A percentile compares a stretch with the other conserved stretches of the same genome.
Conservation (phyloP, 2,329 filamentous ascomycete species). For the Tolypocladium album region DNA sequence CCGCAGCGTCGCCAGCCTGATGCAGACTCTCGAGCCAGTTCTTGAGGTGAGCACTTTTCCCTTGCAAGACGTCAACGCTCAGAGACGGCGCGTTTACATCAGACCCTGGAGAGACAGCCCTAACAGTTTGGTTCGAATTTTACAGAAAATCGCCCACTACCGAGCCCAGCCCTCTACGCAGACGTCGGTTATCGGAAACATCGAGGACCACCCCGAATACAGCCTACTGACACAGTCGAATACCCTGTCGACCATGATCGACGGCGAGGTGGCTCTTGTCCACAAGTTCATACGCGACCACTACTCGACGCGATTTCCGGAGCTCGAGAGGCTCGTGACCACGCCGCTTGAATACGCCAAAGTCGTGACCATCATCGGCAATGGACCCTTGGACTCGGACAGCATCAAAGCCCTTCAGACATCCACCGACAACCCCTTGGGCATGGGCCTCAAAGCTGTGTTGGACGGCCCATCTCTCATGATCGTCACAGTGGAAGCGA, state of each 20-base stretch:
- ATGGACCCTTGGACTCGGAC: slow-evolving; percentile 73
- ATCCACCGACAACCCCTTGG: slow-evolving; percentile 68
- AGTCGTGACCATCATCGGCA: slow-evolving; percentile 84
- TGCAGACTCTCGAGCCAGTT: slow-evolving; percentile 71
- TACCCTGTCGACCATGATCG: slow-evolving; percentile 81
- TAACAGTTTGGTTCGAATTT: slow-evolving; percentile 46
- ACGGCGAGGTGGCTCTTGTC: slow-evolving; percentile 82
- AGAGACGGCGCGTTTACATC: slow-evolving; percentile 50
- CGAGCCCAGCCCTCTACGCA: slow-evolving; percentile 57
- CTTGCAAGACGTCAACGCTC: slow-evolving; percentile 9
- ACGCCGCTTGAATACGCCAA: slow-evolving; percentile 94
- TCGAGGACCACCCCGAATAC: slow-evolving; percentile 89
- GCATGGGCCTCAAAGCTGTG: slow-evolving; percentile 64
- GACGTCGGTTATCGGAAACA: slow-evolving; percentile 61
- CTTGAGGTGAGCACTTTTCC: slow-evolving; percentile 47
- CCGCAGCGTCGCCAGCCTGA: slow-evolving; percentile 65
- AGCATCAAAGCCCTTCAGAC: slow-evolving; percentile 72
- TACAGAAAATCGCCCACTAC: slow-evolving; percentile 71
- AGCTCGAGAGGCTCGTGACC: slow-evolving; percentile 80
- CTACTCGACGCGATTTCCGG: slow-evolving; percentile 88
- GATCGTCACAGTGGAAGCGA: slow-evolving; percentile 92
- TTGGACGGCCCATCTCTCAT: slow-evolving; percentile 85
- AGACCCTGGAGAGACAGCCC: slow-evolving; percentile 47
- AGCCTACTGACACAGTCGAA: slow-evolving; percentile 82
- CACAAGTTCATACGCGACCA: slow-evolving; percentile 97